phyloP scores from a whole-genome alignment of 139 green algal species.

The Coccomyxa sp. region DNA sequence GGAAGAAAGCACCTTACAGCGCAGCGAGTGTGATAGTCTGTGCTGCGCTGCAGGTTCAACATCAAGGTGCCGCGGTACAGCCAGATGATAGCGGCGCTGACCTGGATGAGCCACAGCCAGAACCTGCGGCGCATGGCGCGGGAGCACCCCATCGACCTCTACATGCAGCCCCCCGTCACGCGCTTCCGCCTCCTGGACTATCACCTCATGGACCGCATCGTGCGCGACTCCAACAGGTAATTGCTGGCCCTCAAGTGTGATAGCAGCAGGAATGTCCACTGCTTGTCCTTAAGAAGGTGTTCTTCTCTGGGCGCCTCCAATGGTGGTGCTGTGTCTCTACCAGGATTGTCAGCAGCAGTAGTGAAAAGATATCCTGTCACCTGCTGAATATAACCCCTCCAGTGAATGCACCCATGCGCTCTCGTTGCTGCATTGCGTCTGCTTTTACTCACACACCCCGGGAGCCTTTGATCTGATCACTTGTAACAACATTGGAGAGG shows the following conservation, averaged over 20 bases:
- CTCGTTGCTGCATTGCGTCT: neutral
- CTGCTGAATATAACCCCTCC: neutral
- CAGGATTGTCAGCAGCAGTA: neutral
- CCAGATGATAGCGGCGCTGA: constrained; percentile 58
- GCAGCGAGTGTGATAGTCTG: neutral
- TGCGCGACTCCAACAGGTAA: constrained; percentile 55
- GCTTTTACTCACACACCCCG: no score
- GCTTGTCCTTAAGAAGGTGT: neutral
- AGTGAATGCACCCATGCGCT: no score
- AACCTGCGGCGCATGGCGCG: constrained; percentile 46
- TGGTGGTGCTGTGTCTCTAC: neutral
- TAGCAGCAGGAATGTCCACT: neutral
- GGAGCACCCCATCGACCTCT: constrained; percentile 72
- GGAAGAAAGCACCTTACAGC: neutral
- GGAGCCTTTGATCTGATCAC: no score
- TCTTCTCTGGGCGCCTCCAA: neutral
- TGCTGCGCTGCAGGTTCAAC: constrained; percentile 14
- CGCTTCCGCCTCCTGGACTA: constrained; percentile 62
- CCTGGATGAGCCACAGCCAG: constrained; percentile 62
- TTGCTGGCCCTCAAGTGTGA: neutral
- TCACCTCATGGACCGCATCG: constrained; percentile 65
- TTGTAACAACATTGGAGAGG: no score
- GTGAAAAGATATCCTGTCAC: neutral
- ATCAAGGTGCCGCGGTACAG: constrained; percentile 41
- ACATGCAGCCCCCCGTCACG: constrained; percentile 66